Evolutionary conservation across 2,329 filamentous ascomycete genomes (phyloP), one percentile per base, ranked within the genome.

Genomic region (Fusarium staphyleae): DNA sequence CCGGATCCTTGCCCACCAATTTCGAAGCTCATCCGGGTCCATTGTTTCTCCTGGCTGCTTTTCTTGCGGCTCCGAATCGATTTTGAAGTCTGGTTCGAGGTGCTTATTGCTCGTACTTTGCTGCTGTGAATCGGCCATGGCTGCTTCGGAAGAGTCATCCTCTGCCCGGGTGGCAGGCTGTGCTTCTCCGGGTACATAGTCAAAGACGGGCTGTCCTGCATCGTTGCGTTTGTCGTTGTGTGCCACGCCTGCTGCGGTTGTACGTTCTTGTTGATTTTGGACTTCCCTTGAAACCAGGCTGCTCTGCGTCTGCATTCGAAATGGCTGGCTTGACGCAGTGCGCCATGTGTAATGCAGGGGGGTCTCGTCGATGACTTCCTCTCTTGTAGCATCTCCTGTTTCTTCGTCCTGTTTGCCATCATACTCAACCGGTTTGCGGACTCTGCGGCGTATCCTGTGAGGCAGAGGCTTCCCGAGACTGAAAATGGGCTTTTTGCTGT

Each of bases 1-100:
- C 6, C 63, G 50, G 15, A 66, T 10, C 2, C 52, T 57, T 12
- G 63, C 63, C 63, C 63, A 66, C 55, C 57, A 64, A 7, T 66
- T 66, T 2, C 63, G 60, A 44, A 56, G 35, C 11, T 63, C 52
- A 15, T 66, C 39, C 2, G 60, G 55, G 13, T 66, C 29, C n/a
- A n/a, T n/a, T 0, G 11, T 32, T 6, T 55, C 45, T 0, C 60
- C 63, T 13, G 14, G 9, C 37, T 64, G 19, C 4, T 51, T 37
- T 19, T 66, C 60, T 8, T 48, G 50, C 5, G 63, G 63, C 6
- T 66, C 63, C 0, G 47, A 35, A 1, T 66, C 60, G 2, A 66
- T 39, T 4, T 62, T 60, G 13, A 33, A 48, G 1, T 61, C 57
- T 9, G 55, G 51, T 2, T 50, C 51, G 14, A 18, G 16, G 4